These are phyloP conservation scores for Sugiyamaella smithiae DNA, from an alignment of 805 yeast species.

Conservation along the genomic window DNA sequence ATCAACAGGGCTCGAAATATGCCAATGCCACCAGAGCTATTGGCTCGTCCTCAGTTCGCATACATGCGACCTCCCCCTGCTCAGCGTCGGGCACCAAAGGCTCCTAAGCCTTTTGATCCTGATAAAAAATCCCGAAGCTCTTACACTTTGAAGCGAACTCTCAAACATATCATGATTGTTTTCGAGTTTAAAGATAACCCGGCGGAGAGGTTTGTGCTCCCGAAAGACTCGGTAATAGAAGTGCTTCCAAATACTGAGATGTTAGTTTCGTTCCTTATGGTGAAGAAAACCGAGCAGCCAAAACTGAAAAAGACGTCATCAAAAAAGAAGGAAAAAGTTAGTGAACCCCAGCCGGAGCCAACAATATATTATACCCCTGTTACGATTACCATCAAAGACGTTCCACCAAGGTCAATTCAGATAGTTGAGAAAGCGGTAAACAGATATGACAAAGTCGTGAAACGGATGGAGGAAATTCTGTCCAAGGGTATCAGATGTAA, in stretches of 20 bases:
- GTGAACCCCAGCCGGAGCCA: conserved; percentile 11
- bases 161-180: conserved; percentile 66
- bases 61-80: conserved; percentile 7
- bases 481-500: conserved; percentile 58
- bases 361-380: conserved; percentile 48
- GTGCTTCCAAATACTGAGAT: conserved; percentile 33
- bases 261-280: conserved; percentile 38
- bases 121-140: conserved; percentile 17
- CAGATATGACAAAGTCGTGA: conserved; percentile 52
- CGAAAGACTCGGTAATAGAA: conserved; percentile 75
- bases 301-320: conserved; percentile 11
- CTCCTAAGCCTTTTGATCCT: conserved; percentile 20
- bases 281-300: conserved; percentile 26
- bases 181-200: conserved; percentile 85
- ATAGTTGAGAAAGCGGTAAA: conserved; percentile 65
- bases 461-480: conserved; percentile 60
- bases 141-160: conserved; percentile 50
- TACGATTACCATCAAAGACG: conserved; percentile 60
- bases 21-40: conserved; percentile 16
- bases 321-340: background rate
- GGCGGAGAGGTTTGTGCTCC: conserved; percentile 67
- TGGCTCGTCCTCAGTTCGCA: conserved; percentile 6
- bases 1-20: conserved; percentile 68
- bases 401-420: conserved; percentile 64
- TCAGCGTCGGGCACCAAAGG: conserved; percentile 4